Evolutionary conservation across 192 early-diverging fungal genomes (phyloP), one percentile per base, ranked within the genome.

Genomic region (Umbelopsis vinacea): DNA sequence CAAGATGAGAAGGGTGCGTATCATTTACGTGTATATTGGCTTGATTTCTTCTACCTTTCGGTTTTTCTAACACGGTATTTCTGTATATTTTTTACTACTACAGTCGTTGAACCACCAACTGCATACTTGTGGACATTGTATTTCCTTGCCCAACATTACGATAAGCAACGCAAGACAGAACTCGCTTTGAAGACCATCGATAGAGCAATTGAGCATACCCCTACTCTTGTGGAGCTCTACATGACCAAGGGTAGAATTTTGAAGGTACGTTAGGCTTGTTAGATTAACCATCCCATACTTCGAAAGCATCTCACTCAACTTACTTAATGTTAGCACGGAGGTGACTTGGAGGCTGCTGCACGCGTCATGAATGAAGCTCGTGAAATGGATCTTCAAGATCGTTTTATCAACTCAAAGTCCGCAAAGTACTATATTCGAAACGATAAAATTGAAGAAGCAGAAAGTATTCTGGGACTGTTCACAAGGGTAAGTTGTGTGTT

Each of bases 201-300:
- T 52, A 82, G 87, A 57, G 95, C 95, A 12, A 92, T 97, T 75
- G 83, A 84, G 48, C 89, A 93, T 71, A 92, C 96, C n/a, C 94
- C 95, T 15, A 94, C 94, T 7, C 81, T 93, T 9, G 94, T 97
- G 10, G 97, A 99, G 76, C 84, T 97, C 26, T 87, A 91, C 43
- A 95, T 97, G 92, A 89, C 92, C 53, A 95, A 96, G 81, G 97
- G 95, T n/a, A 86, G 91, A 70, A 95, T 99, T 55, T 83, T 93
- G 70, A 99, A 99, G 88, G 89, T 90, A 67, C 3, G 52, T 68
- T 46, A 35, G 15, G 52, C 52, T 53, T 17, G 21, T 38, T 21
- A 50, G 45, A 26, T 67, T 26, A 48, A 15, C 54, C 40, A 43
- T 43, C 0, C 40, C 11, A 52, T 43, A 29, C 9, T 52, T 43